A percentile compares a stretch with the other conserved stretches of the same genome.
Conservation (phyloP, 2,329 filamentous ascomycete species). For the Cadophora sp. region DNA sequence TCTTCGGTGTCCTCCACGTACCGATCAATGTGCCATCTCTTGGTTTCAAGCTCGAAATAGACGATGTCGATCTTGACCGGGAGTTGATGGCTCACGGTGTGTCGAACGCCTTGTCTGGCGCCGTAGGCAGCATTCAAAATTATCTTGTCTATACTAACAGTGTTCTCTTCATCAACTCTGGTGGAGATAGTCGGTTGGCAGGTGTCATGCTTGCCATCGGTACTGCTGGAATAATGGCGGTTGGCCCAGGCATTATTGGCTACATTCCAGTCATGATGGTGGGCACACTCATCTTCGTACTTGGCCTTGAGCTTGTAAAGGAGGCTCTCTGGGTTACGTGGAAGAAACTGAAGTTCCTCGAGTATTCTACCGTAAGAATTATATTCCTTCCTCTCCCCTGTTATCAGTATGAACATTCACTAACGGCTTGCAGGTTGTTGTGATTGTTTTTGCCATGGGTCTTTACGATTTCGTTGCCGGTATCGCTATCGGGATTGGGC, state of each 20-base stretch:
- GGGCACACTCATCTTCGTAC: constrained; percentile 90
- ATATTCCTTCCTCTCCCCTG: constrained; percentile 15
- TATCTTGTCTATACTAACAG: constrained; percentile 98
- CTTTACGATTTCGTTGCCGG: constrained; percentile 96
- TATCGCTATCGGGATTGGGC: constrained; percentile 87
- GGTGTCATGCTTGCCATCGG: constrained; percentile 83
- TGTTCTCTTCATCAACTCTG: constrained; percentile 93
- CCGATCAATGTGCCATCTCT: constrained; percentile 97
- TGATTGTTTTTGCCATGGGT: constrained; percentile 95
- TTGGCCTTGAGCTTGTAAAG: constrained; percentile 89
- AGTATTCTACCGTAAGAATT: constrained; percentile 82
- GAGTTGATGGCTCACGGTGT: constrained; percentile 92
- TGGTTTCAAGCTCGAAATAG: constrained; percentile 88
- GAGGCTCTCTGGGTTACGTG: constrained; percentile 90
- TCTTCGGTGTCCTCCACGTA: constrained; percentile 96
- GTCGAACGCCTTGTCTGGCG: constrained; percentile 89
- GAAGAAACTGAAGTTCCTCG: constrained; percentile 83
- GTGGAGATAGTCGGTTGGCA: constrained; percentile 84
- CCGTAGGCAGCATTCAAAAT: constrained; percentile 89
- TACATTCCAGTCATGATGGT: constrained; percentile 98
- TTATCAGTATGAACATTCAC: constrained; percentile 2
- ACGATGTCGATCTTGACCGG: constrained; percentile 88
- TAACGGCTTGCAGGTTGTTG: constrained; percentile 64
- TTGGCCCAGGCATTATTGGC: constrained; percentile 87
- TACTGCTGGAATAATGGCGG: constrained; percentile 82